These are phyloP conservation scores for Pseudogymnoascus sp. DNA, from an alignment of 2,329 filamentous ascomycete species.

Conservation along the genomic window DNA sequence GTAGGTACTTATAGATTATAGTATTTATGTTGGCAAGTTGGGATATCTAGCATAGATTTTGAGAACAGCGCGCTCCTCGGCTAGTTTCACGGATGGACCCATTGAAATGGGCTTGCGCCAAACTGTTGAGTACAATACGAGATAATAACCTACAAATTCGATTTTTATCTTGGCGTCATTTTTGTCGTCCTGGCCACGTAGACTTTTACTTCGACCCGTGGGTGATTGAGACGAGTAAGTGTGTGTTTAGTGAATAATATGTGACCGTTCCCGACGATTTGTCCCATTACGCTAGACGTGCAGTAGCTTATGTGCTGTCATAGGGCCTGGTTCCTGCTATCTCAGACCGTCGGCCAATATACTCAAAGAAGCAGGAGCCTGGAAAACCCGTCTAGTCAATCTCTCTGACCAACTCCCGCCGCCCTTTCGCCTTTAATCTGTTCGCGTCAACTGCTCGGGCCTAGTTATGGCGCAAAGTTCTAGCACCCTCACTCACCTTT, in stretches of 20 bases:
- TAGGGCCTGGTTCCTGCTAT: not conserved
- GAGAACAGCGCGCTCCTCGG: not conserved
- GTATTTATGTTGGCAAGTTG: not conserved
- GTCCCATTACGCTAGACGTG: not conserved
- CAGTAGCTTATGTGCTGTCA: not conserved
- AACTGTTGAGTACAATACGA: not conserved
- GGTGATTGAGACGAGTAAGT: not conserved
- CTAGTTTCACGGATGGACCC: not conserved
- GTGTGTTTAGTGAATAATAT: not conserved
- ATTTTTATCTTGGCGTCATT: not conserved
- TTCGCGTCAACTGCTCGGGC: not conserved
- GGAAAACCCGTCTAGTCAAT: not conserved
- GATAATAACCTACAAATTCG: not conserved
- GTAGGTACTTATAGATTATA: conserved; percentile 42
- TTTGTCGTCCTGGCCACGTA: not conserved
- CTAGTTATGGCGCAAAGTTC: not conserved
- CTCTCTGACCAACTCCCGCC: not conserved
- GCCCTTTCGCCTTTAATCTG: not conserved
- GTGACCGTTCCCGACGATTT: not conserved
- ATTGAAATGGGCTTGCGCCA: not conserved
- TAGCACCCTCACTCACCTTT: not conserved
- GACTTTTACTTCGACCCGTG: not conserved
- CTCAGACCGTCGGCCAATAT: not conserved
- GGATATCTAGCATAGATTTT: not conserved
- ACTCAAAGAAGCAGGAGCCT: not conserved